phyloP scores from a whole-genome alignment of 2,329 filamentous ascomycete species.

The Akanthomyces dipterigenus region DNA sequence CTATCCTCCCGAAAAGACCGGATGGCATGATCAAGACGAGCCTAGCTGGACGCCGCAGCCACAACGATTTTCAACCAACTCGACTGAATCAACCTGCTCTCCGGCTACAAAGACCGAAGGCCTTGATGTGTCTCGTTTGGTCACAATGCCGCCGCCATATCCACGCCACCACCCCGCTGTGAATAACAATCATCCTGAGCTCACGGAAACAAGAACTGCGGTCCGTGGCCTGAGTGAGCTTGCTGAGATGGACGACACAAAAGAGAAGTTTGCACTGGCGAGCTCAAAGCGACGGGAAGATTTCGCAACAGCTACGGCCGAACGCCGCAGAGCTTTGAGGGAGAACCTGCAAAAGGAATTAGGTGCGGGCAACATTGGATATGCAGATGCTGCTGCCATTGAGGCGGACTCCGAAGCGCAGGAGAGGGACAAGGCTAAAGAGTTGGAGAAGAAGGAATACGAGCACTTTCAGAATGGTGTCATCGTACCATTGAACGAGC shows the following conservation, averaged over 20 bases:
- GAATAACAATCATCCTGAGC: conserved; percentile 88
- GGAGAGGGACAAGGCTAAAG: conserved; percentile 65
- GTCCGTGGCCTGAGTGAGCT: conserved; percentile 71
- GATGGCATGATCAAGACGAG: conserved; percentile 44
- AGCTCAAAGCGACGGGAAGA: conserved; percentile 54
- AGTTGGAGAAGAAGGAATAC: conserved; percentile 72
- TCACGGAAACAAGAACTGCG: conserved; percentile 67
- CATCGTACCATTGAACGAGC: conserved; percentile 73
- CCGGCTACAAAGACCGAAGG: conserved; percentile 42
- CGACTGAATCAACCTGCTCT: conserved; percentile 33
- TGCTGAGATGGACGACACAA: conserved; percentile 61
- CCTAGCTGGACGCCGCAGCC: conserved; percentile 37
- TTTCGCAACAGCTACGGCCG: conserved; percentile 39
- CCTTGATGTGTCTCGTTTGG: conserved; percentile 83
- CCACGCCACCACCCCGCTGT: conserved; percentile 92
- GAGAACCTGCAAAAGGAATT: conserved; percentile 74
- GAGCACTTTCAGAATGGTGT: conserved; percentile 78
- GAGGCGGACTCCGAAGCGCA: conserved; percentile 66
- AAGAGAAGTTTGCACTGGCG: conserved; percentile 52
- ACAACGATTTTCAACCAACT: conserved; percentile 33
- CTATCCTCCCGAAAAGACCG: conserved; percentile 50
- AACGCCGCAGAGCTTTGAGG: conserved; percentile 58
- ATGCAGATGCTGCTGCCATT: conserved; percentile 73
- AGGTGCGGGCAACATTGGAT: conserved; percentile 68
- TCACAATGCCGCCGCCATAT: conserved; percentile 89